Conservation (phyloP, 2,329 filamentous ascomycete species). For the Ophiostoma piceae region DNA sequence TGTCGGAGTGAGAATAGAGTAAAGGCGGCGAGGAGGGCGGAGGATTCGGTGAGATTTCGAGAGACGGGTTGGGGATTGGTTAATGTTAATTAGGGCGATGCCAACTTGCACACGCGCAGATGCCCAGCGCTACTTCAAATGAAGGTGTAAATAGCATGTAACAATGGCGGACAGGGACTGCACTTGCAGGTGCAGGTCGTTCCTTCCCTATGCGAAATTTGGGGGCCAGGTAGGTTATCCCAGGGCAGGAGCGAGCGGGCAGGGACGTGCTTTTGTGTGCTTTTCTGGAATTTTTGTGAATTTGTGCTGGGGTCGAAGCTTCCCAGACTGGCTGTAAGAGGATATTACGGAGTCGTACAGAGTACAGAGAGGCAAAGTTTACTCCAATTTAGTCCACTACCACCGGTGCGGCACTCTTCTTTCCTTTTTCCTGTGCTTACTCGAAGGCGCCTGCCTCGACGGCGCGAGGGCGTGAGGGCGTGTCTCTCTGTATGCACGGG, state of each 20-base stretch:
- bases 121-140: neutral
- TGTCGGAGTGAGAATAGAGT: neutral
- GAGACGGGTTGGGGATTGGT: neutral
- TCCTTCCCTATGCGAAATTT: constrained; percentile 4
- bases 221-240: neutral
- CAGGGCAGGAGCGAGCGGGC: neutral
- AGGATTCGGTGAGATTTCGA: constrained; percentile 19
- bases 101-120: constrained; percentile 4
- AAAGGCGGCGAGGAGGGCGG: constrained; percentile 2
- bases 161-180: neutral
- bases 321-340: neutral
- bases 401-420: neutral
- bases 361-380: neutral
- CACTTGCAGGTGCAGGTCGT: neutral
- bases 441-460: neutral
- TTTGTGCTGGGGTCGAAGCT: constrained; percentile 2
- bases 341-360: neutral
- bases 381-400: neutral
- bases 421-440: neutral
- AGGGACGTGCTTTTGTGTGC: constrained; percentile 7
- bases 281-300: neutral
- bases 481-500: constrained; percentile 4
- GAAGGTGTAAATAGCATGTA: neutral
- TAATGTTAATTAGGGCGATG: constrained; percentile 11
- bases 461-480: neutral